A percentile compares a stretch with the other conserved stretches of the same genome.
These are phyloP conservation scores for Cyberlindnera subsufficiens DNA, from an alignment of 805 yeast genomes.

Conservation along the genomic window DNA sequence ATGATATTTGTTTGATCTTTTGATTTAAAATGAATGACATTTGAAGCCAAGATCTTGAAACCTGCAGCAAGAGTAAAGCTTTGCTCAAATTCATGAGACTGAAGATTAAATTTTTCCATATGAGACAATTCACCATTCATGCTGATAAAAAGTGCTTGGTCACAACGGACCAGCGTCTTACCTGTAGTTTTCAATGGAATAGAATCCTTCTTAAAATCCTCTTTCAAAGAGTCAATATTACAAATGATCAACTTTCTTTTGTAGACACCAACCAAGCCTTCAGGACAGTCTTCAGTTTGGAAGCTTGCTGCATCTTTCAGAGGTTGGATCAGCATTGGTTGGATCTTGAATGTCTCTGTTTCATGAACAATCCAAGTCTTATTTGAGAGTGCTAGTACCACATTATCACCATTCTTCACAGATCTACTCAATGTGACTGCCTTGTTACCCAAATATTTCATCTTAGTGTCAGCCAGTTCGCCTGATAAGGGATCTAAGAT, in stretches of 20 bases:
- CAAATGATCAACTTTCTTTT: conserved; percentile 49
- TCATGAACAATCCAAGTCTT: conserved; percentile 30
- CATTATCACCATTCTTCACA: conserved; percentile 8
- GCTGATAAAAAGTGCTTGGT: conserved; percentile 16
- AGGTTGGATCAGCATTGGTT: conserved; percentile 24
- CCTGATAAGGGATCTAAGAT: conserved; percentile 56
- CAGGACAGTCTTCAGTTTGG: conserved; percentile 53
- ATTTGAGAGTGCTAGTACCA: conserved; percentile 27
- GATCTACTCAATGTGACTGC: conserved; percentile 42
- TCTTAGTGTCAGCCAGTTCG: conserved; percentile 53
- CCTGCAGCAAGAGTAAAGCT: conserved; percentile 3
- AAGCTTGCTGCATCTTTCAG: conserved; percentile 47
- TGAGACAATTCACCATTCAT: conserved; percentile 4
- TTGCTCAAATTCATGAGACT: conserved; percentile 9
- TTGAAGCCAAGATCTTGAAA: conserved; percentile 11
- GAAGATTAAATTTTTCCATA: conserved; percentile 13
- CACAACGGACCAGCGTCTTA: conserved; percentile 29
- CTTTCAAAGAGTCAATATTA: conserved; percentile 37
- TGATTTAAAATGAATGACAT: conserved; percentile 21
- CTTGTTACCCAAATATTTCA: conserved; percentile 67
- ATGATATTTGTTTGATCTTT: conserved; percentile 31
- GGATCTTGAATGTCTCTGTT: conserved; percentile 17
- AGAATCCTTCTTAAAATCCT: conserved; percentile 30
- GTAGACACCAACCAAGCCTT: conserved; percentile 60
- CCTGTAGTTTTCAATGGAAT: conserved; percentile 48